These are phyloP conservation scores for Streptanthus diversifolius DNA, from an alignment of 345 rosid genomes.

Conservation along the genomic window DNA sequence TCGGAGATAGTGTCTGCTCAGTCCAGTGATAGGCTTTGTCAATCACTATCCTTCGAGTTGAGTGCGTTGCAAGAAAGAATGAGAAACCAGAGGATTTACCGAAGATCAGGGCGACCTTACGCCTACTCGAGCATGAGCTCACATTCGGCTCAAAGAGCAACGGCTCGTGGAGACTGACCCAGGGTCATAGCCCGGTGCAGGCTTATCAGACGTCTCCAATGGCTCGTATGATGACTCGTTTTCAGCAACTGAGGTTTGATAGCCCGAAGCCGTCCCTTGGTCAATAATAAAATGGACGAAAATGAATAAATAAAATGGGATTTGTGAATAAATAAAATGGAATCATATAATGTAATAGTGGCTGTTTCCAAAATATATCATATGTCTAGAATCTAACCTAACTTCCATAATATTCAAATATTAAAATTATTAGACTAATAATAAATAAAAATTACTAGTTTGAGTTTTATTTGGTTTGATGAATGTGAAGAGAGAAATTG, in stretches of 20 bases:
- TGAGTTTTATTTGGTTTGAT: neutral
- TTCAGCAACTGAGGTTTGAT: constrained; percentile 7
- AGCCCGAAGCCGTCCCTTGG: constrained; percentile 5
- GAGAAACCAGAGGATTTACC: constrained; percentile 23
- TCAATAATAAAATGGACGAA: neutral
- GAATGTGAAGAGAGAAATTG: neutral
- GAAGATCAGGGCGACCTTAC: constrained; percentile 33
- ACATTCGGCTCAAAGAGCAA: constrained; percentile 35
- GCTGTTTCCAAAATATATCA: too few relatives aligned
- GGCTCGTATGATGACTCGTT: constrained; percentile 32
- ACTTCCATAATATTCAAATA: too few relatives aligned
- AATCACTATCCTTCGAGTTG: constrained; percentile 26
- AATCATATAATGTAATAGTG: too few relatives aligned
- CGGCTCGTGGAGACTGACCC: constrained; percentile 16
- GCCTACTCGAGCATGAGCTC: constrained; percentile 33
- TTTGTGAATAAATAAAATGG: neutral
- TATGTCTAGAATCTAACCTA: too few relatives aligned
- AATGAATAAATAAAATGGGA: neutral
- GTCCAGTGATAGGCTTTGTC: constrained; percentile 15
- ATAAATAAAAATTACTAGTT: neutral
- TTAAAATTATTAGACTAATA: too few relatives aligned
- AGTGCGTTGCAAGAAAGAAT: constrained; percentile 35
- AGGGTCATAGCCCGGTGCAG: neutral
- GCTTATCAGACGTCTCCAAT: constrained; percentile 25
- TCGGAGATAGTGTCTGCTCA: constrained; percentile 19